phyloP scores from a whole-genome alignment of 1,284 basidiomycete genomes.

The Cerrena zonata region DNA sequence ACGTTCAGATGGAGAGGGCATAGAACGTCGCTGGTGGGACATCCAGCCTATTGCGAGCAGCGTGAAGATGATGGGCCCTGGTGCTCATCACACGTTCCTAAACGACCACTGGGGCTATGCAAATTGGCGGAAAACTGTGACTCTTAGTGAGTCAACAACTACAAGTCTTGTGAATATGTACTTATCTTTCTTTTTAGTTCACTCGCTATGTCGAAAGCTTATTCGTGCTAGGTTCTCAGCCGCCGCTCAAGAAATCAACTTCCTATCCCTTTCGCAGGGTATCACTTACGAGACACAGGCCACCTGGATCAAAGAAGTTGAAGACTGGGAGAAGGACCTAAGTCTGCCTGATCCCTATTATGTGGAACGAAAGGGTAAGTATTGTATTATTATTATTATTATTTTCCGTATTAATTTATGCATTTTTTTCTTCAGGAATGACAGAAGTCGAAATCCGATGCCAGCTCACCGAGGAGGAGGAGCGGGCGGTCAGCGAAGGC shows the following conservation, averaged over 20 bases:
- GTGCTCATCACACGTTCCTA: constrained; percentile 12
- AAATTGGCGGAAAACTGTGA: constrained; percentile 10
- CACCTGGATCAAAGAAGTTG: constrained; percentile 2
- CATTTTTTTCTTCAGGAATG: constrained; percentile 2
- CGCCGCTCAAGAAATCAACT: background rate
- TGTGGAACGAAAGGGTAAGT: background rate
- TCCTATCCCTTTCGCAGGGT: background rate
- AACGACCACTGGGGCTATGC: constrained; percentile 12
- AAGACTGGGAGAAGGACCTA: constrained; percentile 7
- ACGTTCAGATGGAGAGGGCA: constrained; percentile 19
- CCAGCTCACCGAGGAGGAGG: constrained; percentile 3
- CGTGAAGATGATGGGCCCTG: constrained; percentile 18
- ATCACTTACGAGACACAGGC: background rate
- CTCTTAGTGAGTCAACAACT: constrained; percentile 5
- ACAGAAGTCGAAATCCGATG: constrained; percentile 3
- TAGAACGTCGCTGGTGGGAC: constrained; percentile 19
- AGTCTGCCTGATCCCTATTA: background rate
- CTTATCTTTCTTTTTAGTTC: background rate
- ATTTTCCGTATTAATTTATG: background rate
- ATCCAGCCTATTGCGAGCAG: constrained; percentile 11
- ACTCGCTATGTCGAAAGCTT: background rate
- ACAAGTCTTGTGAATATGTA: background rate
- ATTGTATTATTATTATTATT: background rate
- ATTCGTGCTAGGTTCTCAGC: background rate
- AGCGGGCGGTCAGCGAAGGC: too few relatives aligned